phyloP scores from a whole-genome alignment of 345 rosid genomes.

The Kandelia obovata region DNA sequence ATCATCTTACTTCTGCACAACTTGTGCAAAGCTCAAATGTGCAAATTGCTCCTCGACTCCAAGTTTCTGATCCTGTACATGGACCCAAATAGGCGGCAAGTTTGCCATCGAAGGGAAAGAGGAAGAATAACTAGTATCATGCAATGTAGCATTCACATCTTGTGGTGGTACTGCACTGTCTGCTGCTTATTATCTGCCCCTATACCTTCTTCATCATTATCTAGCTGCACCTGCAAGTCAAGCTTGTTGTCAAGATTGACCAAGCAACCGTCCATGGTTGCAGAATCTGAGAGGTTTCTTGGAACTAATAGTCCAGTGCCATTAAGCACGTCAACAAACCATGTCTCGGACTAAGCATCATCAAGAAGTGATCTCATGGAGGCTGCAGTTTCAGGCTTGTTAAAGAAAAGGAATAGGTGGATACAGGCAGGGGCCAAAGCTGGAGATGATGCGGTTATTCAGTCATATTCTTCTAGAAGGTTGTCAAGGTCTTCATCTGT shows the following conservation, averaged over 20 bases:
- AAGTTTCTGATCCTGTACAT: slow-evolving; percentile 31
- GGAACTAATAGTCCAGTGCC: slow-evolving; percentile 53
- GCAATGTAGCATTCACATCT: slow-evolving; percentile 48
- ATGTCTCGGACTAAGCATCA: slow-evolving; percentile 66
- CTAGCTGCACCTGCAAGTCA: slow-evolving; percentile 30
- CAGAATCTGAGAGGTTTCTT: slow-evolving; percentile 61
- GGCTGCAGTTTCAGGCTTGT: slow-evolving; percentile 64
- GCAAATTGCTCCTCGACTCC: slow-evolving; percentile 58
- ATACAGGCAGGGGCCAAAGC: slow-evolving; percentile 42
- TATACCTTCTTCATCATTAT: slow-evolving; percentile 7
- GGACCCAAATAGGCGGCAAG: slow-evolving; percentile 66
- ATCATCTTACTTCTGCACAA: slow-evolving; percentile 38
- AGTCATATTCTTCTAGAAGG: slow-evolving; percentile 78
- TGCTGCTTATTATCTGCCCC: slow-evolving; percentile 31
- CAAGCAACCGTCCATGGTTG: slow-evolving; percentile 40
- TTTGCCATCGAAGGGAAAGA: slow-evolving; percentile 62
- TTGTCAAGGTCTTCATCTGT: slow-evolving; percentile 85
- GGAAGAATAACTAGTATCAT: no score
- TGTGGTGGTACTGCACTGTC: slow-evolving; percentile 24
- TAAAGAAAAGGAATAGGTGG: slow-evolving; percentile 62
- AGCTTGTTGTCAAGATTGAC: slow-evolving; percentile 46
- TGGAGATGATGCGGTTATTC: slow-evolving; percentile 33
- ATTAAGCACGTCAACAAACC: slow-evolving; percentile 86
- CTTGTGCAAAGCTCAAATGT: slow-evolving; percentile 36
- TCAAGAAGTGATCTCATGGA: slow-evolving; percentile 68